Percentiles rank a stretch among this genome's conserved stretches.
phyloP scores from a whole-genome alignment of 306 rosid genomes.

The Lathyrus sativus region DNA sequence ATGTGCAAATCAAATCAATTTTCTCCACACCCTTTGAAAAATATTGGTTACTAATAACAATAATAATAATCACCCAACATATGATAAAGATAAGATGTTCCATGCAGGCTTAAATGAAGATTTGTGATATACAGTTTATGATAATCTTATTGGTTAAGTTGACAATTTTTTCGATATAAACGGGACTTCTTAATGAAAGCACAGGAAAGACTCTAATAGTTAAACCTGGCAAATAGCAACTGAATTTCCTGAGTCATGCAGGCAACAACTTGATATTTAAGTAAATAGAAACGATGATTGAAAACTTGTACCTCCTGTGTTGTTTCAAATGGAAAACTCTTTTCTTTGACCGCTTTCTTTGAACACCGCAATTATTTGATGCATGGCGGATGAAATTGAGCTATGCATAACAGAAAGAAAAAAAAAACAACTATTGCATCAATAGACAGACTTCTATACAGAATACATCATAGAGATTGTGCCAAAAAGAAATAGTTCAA shows the following conservation, averaged over 20 bases:
- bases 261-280: neutral
- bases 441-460: constrained; percentile 1
- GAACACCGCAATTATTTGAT: constrained; percentile 53
- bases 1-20: too few relatives aligned
- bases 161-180: constrained; percentile 9
- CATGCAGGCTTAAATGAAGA: neutral
- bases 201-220: constrained; percentile 13
- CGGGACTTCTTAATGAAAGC: neutral
- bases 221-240: constrained; percentile 4
- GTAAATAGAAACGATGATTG: constrained; percentile 3
- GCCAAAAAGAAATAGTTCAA: constrained; percentile 22
- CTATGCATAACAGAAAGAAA: constrained; percentile 43
- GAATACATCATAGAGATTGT: constrained; percentile 5
- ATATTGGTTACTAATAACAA: too few relatives aligned
- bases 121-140: neutral
- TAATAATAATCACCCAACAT: too few relatives aligned
- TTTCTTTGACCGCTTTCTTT: constrained; percentile 56
- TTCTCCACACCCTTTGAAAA: too few relatives aligned
- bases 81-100: too few relatives aligned
- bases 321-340: constrained; percentile 41
- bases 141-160: constrained; percentile 17
- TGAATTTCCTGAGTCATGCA: constrained; percentile 23
- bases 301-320: constrained; percentile 50
- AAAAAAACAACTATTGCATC: constrained; percentile 30
- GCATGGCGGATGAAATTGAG: constrained; percentile 76